These are phyloP conservation scores for Hemisphaericaspora subhashii DNA, from an alignment of 1,139 yeast species.

Conservation along the genomic window DNA sequence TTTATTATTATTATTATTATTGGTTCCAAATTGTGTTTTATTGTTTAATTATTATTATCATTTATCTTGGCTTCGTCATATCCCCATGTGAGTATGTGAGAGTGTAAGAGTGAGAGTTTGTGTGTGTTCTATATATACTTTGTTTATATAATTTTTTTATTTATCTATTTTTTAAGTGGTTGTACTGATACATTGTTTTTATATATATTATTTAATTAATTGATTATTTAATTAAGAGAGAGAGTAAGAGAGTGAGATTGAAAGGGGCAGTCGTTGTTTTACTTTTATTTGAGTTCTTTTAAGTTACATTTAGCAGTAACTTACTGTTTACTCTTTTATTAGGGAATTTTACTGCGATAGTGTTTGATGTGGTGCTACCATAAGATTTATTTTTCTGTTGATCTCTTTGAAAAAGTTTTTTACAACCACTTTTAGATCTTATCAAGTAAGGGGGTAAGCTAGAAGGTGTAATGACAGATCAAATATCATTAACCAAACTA, in stretches of 20 bases:
- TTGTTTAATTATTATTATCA: neutral
- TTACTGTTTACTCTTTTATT: no score
- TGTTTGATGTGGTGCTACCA: no score
- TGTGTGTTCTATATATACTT: neutral
- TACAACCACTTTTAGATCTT: no score
- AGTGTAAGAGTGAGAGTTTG: no score
- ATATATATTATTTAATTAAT: neutral
- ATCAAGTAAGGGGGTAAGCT: no score
- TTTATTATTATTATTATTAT: constrained; percentile 1
- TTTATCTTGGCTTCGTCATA: no score
- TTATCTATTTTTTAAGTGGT: neutral
- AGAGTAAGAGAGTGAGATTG: neutral
- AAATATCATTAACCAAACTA: constrained; percentile 9
- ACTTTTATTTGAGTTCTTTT: neutral
- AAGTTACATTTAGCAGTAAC: no score
- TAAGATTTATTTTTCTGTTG: no score
- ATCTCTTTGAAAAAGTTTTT: no score
- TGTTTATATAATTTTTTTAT: neutral
- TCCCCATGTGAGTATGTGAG: no score
- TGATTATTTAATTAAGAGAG: neutral
- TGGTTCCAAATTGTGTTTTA: constrained; percentile 1
- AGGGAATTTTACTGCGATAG: no score
- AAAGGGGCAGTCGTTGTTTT: neutral
- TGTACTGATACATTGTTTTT: constrained; percentile 2
- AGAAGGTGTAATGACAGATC: constrained; percentile 1